Evolutionary conservation across 805 yeast species (phyloP), one percentile per base, ranked within the genome.

Genomic region (Yamadazyma ubonensis): DNA sequence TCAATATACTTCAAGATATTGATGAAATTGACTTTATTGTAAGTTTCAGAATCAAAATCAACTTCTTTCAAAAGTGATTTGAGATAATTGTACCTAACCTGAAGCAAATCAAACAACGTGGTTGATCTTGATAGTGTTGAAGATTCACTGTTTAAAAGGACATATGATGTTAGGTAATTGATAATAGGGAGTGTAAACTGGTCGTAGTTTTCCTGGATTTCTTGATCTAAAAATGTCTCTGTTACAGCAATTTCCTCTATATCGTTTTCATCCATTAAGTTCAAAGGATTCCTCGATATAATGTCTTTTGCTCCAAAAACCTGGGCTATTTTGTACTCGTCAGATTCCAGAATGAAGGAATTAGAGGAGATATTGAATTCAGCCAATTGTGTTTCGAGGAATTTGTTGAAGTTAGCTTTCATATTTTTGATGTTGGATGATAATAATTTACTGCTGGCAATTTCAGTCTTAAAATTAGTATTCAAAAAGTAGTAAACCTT

Each of bases 401-500:
- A 59, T 0, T 27, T 10, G 11, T 45, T 38, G 38, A 63, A 65
- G 8, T 52, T 52, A 5, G 18, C 23, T 41, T 57, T 65, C 44
- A 64, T 52, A 4, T 14, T 9, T 1, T 12, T 12, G 25, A 33
- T 40, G 17, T 23, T 43, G 3, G 20, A 5, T 4, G 17, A 14
- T 9, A 36, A 15, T 21, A 41, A 18, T 10, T 9, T 7, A 23
- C 36, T 42, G 3, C 14, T 12, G 2, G 11, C 17, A 11, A 46
- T 33, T 18, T 41, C 41, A 5, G 20, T 14, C 7, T 29, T 20
- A 22, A 38, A 43, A n/a, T 32, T 23, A 14, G 6, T 20, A 11
- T 59, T 61, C 4, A 67, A 50, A 2, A 67, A 56, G 40, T 57
- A 58, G 46, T 54, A 66, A 15, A 67, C 50, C 36, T 65, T 63